phyloP scores from a whole-genome alignment of 345 rosid species.

The Populus nigra region DNA sequence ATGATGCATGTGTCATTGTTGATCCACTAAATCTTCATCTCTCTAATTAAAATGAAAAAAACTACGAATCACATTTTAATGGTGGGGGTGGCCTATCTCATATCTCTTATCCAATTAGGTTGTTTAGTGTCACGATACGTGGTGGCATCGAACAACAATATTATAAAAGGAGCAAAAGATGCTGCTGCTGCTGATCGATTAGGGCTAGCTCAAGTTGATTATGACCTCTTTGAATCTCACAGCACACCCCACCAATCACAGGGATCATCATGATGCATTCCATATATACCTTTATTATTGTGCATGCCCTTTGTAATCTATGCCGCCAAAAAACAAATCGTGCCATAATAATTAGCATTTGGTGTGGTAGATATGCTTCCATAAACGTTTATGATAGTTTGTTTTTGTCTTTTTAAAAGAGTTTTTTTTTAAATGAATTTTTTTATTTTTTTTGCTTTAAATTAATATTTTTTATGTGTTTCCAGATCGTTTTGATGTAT shows the following conservation, averaged over 20 bases:
- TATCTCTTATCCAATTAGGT: neutral
- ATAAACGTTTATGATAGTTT: too few species aligned
- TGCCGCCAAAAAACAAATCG: too few species aligned
- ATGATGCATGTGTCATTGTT: too few species aligned
- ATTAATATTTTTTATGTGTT: too few species aligned
- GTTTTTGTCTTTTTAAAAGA: too few species aligned
- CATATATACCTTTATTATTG: neutral
- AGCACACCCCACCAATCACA: neutral
- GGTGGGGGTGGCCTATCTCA: neutral
- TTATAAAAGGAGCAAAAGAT: too few species aligned
- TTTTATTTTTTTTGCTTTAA: too few species aligned
- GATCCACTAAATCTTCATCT: too few species aligned
- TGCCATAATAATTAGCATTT: too few species aligned
- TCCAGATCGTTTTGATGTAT: fast-evolving
- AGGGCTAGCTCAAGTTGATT: neutral
- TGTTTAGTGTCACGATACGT: neutral
- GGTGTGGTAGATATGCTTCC: too few species aligned
- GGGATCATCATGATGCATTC: neutral
- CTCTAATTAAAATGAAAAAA: neutral
- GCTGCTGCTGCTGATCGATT: neutral
- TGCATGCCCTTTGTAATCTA: too few species aligned
- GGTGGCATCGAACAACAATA: neutral
- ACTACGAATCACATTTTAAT: neutral
- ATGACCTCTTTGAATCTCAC: neutral
- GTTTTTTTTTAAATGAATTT: fast-evolving